Evolutionary conservation across 2,329 filamentous ascomycete species (phyloP).

Genomic region (Pseudopyricularia javanii): DNA sequence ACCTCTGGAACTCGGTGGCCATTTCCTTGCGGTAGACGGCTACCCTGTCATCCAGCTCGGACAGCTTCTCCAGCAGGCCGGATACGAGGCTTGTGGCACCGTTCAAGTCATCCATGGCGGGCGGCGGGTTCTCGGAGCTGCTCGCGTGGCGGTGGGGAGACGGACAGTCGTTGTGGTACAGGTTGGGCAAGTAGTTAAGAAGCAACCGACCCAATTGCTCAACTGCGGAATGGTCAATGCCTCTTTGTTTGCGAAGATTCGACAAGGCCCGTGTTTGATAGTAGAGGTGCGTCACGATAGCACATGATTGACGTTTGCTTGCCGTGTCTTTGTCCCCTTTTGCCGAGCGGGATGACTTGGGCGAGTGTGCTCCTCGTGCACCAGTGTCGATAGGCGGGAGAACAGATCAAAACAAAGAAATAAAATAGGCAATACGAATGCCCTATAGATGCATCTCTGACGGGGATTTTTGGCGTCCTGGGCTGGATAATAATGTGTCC

Average conservation of each 20-base stretch:
- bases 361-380: too few relatives aligned
- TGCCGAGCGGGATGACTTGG: too few relatives aligned
- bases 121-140: not conserved
- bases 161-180: too few relatives aligned
- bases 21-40: constrained; percentile 43
- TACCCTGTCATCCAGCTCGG: constrained; percentile 44
- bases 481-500: too few relatives aligned
- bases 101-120: constrained; percentile 37
- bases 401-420: not conserved
- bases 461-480: not conserved
- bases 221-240: not conserved
- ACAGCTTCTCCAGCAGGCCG: constrained; percentile 39
- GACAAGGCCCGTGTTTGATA: not conserved
- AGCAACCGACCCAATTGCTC: not conserved
- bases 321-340: not conserved
- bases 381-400: not conserved
- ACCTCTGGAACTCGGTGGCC: constrained; percentile 42
- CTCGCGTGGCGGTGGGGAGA: not conserved
- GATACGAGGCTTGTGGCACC: constrained; percentile 35
- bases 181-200: not conserved
- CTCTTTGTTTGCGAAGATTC: not conserved
- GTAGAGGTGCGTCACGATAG: not conserved
- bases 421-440: too few relatives aligned
- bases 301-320: not conserved
- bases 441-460: not conserved